Evolutionary conservation across 768 basidiomycete genomes (phyloP).

Genomic region (Cyclocybe aegerita): DNA sequence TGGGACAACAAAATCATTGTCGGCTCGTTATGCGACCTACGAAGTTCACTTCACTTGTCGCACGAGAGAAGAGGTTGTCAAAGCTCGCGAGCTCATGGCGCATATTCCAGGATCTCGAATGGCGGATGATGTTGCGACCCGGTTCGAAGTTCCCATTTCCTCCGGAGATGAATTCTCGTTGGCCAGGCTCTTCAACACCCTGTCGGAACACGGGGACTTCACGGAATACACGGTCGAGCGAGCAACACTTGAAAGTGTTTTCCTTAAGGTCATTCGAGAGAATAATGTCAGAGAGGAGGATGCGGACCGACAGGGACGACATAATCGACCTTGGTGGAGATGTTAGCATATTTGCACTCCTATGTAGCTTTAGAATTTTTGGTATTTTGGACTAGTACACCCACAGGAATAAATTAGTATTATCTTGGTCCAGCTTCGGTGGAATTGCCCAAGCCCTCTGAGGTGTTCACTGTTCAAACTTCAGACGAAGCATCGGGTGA

Average conservation of each 20-base stretch:
- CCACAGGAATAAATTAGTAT: conserved; percentile 26
- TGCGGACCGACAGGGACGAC: conserved; percentile 5
- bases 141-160: conserved; percentile 69
- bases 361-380: background rate
- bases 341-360: background rate
- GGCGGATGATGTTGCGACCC: conserved; percentile 74
- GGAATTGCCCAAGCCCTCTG: no score
- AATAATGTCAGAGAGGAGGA: conserved; percentile 56
- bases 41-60: conserved; percentile 76
- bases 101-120: conserved; percentile 58
- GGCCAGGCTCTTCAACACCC: conserved; percentile 55
- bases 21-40: conserved; percentile 68
- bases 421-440: no score
- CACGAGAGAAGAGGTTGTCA: conserved; percentile 56
- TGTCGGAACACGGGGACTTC: conserved; percentile 53
- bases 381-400: conserved; percentile 25
- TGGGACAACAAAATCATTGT: conserved; percentile 63
- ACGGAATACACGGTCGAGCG: conserved; percentile 72
- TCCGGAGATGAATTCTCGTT: conserved; percentile 43
- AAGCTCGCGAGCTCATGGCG: conserved; percentile 61
- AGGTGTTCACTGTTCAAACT: no score
- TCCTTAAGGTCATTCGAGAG: conserved; percentile 66
- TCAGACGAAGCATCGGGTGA: no score
- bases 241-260: conserved; percentile 69
- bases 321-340: conserved; percentile 11